Percentiles rank a stretch among this genome's conserved stretches.
Evolutionary conservation across 2,329 filamentous ascomycete genomes (phyloP).

Genomic region (Diaporthe citriasiana): DNA sequence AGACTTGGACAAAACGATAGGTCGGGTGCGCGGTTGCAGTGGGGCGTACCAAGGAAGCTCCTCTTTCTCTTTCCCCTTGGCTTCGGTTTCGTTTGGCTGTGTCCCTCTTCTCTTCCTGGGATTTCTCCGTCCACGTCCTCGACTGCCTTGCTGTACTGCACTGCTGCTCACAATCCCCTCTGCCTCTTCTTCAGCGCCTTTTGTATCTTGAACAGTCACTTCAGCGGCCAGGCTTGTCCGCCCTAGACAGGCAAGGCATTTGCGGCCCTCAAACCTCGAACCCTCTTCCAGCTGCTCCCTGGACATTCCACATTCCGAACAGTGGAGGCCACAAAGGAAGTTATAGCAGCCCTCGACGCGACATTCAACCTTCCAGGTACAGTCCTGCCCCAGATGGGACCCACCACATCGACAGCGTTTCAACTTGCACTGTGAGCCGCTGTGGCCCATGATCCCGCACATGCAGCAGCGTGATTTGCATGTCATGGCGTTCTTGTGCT

Average conservation of each 20-base stretch:
- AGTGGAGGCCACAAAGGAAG: conserved; percentile 55
- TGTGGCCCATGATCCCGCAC: conserved; percentile 56
- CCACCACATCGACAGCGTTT: conserved; percentile 54
- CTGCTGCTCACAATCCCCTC: neutral
- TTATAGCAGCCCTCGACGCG: conserved; percentile 49
- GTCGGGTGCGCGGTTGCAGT: conserved; percentile 26
- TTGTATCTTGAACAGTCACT: neutral
- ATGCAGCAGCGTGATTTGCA: conserved; percentile 57
- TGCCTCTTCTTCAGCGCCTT: neutral
- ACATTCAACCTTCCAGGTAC: conserved; percentile 56
- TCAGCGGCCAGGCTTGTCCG: too few relatives aligned
- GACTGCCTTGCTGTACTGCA: neutral
- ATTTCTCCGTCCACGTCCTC: conserved; percentile 1
- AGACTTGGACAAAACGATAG: conserved; percentile 33
- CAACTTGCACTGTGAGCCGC: conserved; percentile 53
- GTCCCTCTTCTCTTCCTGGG: neutral
- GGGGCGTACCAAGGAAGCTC: conserved; percentile 38
- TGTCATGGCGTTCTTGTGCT: conserved; percentile 54
- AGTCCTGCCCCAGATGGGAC: conserved; percentile 56
- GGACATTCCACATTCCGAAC: conserved; percentile 51
- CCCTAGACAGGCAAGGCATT: conserved; percentile 50
- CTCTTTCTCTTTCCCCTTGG: conserved; percentile 41
- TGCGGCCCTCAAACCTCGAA: conserved; percentile 49
- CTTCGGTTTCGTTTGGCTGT: conserved; percentile 33
- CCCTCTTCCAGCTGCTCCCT: conserved; percentile 38